A percentile compares a stretch with the other conserved stretches of the same genome.
Evolutionary conservation across 345 rosid species (phyloP).

Genomic region (Pugionium cornutum): DNA sequence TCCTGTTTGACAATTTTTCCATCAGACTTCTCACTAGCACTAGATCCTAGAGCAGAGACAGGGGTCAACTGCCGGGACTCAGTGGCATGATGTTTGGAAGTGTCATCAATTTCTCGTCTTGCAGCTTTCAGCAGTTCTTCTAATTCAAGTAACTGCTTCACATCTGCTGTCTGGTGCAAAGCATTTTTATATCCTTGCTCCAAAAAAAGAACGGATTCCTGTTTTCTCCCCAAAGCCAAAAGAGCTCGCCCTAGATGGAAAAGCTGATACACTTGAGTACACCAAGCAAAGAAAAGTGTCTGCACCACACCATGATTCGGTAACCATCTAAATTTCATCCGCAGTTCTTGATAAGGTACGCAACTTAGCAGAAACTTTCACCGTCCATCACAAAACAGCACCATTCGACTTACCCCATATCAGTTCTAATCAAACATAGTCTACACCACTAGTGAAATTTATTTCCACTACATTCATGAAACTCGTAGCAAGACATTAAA

Average conservation of each 20-base stretch:
- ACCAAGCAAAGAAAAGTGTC: not conserved
- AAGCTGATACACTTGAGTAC: conserved; percentile 30
- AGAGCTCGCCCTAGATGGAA: conserved; percentile 67
- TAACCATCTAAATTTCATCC: too few relatives aligned
- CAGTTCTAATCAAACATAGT: not conserved
- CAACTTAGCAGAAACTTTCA: too few relatives aligned
- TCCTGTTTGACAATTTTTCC: conserved; percentile 35
- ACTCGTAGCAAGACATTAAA: conserved; percentile 3
- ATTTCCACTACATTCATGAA: conserved; percentile 17
- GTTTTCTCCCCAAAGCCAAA: conserved; percentile 76
- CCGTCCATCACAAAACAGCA: conserved; percentile 2
- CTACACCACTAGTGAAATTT: not conserved
- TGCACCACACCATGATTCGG: too few relatives aligned
- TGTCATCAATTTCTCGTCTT: conserved; percentile 49
- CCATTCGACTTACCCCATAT: not conserved
- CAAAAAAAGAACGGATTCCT: conserved; percentile 74
- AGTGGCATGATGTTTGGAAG: conserved; percentile 34
- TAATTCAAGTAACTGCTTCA: conserved; percentile 86
- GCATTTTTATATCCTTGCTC: conserved; percentile 74
- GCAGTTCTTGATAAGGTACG: too few relatives aligned
- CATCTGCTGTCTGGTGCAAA: conserved; percentile 67
- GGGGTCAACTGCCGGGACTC: conserved; percentile 30
- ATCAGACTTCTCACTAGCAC: conserved; percentile 40
- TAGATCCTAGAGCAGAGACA: conserved; percentile 31
- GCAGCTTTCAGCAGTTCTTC: conserved; percentile 66